Percentiles rank a stretch among this genome's conserved stretches.
Conservation (phyloP, 306 rosid genomes). For the Cyclanthera cordifolia region DNA sequence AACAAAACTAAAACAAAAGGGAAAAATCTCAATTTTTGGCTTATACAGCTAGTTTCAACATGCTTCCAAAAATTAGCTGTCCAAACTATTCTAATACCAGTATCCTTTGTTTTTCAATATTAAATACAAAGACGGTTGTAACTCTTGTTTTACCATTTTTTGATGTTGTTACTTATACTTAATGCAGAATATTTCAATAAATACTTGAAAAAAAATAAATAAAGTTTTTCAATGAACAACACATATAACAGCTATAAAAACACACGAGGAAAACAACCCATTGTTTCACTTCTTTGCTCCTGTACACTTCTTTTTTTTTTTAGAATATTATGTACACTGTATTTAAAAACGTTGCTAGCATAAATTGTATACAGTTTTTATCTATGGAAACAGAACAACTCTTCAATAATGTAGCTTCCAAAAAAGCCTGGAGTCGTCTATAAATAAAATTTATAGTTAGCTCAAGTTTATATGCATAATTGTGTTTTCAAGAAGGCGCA, state of each 20-base stretch:
- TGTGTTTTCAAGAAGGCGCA: not conserved
- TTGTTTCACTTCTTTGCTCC: not conserved
- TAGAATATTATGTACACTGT: too few relatives aligned
- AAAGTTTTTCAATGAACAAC: not conserved
- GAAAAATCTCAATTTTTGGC: too few relatives aligned
- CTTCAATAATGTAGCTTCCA: not conserved
- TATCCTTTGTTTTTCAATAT: not conserved
- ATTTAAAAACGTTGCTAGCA: too few relatives aligned
- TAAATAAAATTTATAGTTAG: not conserved
- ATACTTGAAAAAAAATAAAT: not conserved
- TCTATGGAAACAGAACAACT: not conserved
- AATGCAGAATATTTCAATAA: not conserved
- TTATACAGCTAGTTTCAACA: not conserved
- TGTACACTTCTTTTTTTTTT: too few relatives aligned
- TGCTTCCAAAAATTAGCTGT: not conserved
- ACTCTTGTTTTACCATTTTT: not conserved
- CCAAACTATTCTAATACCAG: not conserved
- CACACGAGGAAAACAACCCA: not conserved
- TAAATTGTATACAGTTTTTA: not conserved
- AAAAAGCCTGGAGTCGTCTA: not conserved
- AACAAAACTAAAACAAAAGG: not conserved
- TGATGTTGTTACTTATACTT: not conserved
- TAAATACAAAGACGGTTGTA: not conserved
- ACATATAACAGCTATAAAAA: not conserved
- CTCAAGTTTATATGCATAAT: not conserved